Evolutionary conservation across 2,329 filamentous ascomycete species (phyloP), one percentile per base, ranked within the genome.

Genomic region (Ceratocystis variospora): DNA sequence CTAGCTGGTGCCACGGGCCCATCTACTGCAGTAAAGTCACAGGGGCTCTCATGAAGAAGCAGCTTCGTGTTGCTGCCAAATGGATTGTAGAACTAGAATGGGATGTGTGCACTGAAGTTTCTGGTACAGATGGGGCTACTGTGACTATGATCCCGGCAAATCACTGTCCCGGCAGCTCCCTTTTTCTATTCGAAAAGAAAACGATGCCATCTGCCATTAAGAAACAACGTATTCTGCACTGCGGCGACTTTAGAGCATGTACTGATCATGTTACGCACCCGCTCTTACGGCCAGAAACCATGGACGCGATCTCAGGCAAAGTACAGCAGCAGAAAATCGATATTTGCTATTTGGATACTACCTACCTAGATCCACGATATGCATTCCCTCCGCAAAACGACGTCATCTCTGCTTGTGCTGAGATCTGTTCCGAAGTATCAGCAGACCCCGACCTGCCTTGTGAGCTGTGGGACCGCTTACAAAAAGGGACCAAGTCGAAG

Each of bases 81-180:
- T 97, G 87, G 80, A 83, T 99, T 0, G 81, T 94, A 1, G 84
- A 88, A 71, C 79, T 99, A 1, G 89, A 96, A 15, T 99, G 95
- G 71, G 92, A 97, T 69, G 80, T 85, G 71, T 85, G 82, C 63
- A 81, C 87, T 5, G 88, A 95, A 69, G 83, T 99, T 0, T 90
- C 90, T 0, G 86, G 84, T 7, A 96, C 91, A 0, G 83, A 88
- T 65, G 91, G 91, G 1, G 92, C 91, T 5, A 83, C 81, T 8
- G 91, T 97, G 50, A 96, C 90, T 1, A 96, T 97, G 90, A 90
- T 99, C 41, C 86, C 90, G 1, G 94, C 94, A 12, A 99, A 99
- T 71, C 94, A 99, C 73, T 99, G 94, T 71, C 94, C 94, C 0
- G 94, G 94, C 0, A 96, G 91, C 71, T 96, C 93, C 0, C 77